Base-by-base conservation (phyloP, 768 basidiomycete species). In the Kwoniella sp. region DNA sequence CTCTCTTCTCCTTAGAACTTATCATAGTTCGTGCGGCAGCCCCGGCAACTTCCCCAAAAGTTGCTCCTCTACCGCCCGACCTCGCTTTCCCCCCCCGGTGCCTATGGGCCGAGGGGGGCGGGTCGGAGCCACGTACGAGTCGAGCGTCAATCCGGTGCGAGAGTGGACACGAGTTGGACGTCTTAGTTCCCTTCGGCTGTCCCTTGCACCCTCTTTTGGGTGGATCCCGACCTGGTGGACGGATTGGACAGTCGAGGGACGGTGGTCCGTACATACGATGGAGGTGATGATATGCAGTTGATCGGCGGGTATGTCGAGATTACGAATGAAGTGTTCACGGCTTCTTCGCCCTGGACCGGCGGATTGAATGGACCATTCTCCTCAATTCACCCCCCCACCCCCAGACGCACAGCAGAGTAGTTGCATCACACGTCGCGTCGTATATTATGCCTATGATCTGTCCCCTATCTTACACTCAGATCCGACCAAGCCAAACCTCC, bases 71-170 rank as follows among this genome's bases (percentile, higher is more conserved):
- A 50, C 44, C 37, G 26, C 28, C 27, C 44, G 27, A 22, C n/a
- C 38, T 31, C 19, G 6, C 2, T 19, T 20, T 10, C 6, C 20
- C 17, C 9, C 28, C 42, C 28, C 46, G 48, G 49, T 46, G 37
- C 37, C 37, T 38, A 38, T 38, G 37, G 37, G 37, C 37, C 37
- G 37, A 20, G 37, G 37, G 19, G 3, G 37, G 19, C 8, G 5
- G 9, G 19, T 17, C 19, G 37, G 23, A 9, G 37, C 19, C 19
- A 38, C 19, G 19, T 17, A 22, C 38, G 42, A 60, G 62, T 64
- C 56, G 62, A 64, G 62, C 62, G 62, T 64, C 62, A 64, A 57
- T 43, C 62, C 44, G 43, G 29, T 41, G 48, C 62, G 25, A 60
- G 59, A 60, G 23, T 14, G 37, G 52, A 28, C 37, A 23, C 26